Evolutionary conservation across 2,329 filamentous ascomycete genomes (phyloP).

Genomic region (Chaetomium sp.): DNA sequence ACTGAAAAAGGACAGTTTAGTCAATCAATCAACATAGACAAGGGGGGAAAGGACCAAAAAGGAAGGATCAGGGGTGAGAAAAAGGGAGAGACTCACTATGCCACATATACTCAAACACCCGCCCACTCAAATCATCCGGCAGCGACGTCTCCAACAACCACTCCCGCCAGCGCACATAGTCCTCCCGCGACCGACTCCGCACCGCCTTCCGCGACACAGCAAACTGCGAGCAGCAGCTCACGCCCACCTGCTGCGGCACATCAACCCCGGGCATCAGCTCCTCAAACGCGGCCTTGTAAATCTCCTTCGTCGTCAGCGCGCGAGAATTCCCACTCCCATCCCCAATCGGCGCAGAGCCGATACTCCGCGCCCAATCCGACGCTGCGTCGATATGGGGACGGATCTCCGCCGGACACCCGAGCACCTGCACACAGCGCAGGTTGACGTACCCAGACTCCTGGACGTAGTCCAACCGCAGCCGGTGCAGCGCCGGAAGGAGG

Average conservation of each 20-base stretch:
- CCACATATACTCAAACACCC: conserved; percentile 61
- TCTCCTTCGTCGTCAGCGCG: conserved; percentile 33
- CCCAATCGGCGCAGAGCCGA: neutral
- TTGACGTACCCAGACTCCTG: conserved; percentile 52
- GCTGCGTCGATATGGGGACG: conserved; percentile 30
- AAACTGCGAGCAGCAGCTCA: conserved; percentile 61
- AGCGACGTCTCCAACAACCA: conserved; percentile 54
- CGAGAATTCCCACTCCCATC: neutral
- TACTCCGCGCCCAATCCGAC: neutral
- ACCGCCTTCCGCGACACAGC: conserved; percentile 51
- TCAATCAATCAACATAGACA: neutral
- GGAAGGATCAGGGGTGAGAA: neutral
- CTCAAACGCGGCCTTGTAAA: conserved; percentile 38
- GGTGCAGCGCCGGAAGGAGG: conserved; percentile 44
- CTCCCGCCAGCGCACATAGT: conserved; percentile 51
- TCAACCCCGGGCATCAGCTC: conserved; percentile 35
- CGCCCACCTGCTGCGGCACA: conserved; percentile 46
- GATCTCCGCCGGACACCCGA: conserved; percentile 49
- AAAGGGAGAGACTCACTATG: conserved; percentile 40
- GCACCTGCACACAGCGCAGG: conserved; percentile 52
- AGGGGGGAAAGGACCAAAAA: too few species aligned
- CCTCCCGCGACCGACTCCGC: conserved; percentile 38
- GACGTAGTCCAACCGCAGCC: conserved; percentile 44
- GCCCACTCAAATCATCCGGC: conserved; percentile 48
- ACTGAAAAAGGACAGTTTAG: conserved; percentile 32